Base-by-base conservation (phyloP, 208 protist species). In the Trypanosoma melophagium region DNA sequence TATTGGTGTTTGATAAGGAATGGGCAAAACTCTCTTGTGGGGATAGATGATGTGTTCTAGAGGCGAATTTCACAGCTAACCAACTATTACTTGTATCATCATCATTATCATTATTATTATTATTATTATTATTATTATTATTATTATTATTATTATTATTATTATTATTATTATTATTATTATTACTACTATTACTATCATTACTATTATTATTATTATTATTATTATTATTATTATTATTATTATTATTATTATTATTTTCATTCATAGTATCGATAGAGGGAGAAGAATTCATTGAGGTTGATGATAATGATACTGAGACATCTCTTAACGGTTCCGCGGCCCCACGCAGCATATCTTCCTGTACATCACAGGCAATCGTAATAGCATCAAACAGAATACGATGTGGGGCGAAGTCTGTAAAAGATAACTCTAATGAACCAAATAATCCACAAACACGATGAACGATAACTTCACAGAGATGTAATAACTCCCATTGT, bases 361-460 rank as follows among this genome's bases (percentile, higher is more conserved):
- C 67, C 41, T 73, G 57, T 16, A 73, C 24, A 31, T 73, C 67
- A 52, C 67, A 73, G 5, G 59, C 67, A 3, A 60, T 22, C 7
- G 25, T 73, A 24, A 73, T 73, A 28, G 67, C 67, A 52, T 73
- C 67, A 49, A 73, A 66, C 35, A 73, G 8, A 38, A 62, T 21
- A n/a, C 67, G 57, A 28, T 66, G 51, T 31, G 67, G 67, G n/a
- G 59, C 57, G 44, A 57, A 73, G 17, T 73, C 67, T 3, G 67
- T 73, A 19, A 57, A 73, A 44, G 59, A 54, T 41, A 73, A 44
- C 42, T 65, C 67, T 21, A 73, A 42, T 17, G 67, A 51, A n/a
- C 67, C 67, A 52, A 51, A 56, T n/a, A 73, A 40, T 12, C 67
- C 57, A 44, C 42, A 31, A 9, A 45, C 59, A 40, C 57, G 52